Conservation (phyloP, 129 eudicot genomes). For the Pittosporum tobira region DNA sequence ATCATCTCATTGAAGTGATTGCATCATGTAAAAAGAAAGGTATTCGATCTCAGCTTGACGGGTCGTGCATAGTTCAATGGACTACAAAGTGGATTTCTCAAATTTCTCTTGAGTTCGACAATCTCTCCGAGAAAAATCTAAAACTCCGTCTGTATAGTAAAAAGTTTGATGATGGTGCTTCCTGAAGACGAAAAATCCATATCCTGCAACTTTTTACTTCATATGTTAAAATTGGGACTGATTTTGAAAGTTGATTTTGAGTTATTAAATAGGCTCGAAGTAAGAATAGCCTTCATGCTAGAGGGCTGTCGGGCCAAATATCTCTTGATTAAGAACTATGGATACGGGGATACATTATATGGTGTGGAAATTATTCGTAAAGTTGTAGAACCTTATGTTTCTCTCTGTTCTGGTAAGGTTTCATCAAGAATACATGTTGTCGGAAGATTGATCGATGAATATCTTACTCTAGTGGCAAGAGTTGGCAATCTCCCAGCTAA, state of each 20-base stretch:
- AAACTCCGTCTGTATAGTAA: conserved; percentile 6
- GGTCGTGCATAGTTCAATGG: conserved; percentile 31
- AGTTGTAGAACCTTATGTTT: conserved; percentile 21
- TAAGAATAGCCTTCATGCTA: conserved; percentile 18
- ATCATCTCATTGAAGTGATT: conserved; percentile 32
- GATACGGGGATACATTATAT: conserved; percentile 1
- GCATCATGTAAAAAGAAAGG: conserved; percentile 22
- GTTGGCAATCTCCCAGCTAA: conserved; percentile 13
- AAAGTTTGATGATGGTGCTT: conserved; percentile 17
- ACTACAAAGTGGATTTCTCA: conserved; percentile 25
- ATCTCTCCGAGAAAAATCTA: conserved; percentile 7
- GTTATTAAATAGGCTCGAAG: conserved; percentile 11
- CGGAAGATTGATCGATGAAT: conserved; percentile 28
- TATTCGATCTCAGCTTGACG: conserved; percentile 13
- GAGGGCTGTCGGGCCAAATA: conserved; percentile 12
- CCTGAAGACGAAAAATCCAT: conserved; percentile 21
- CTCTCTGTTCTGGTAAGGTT: neutral
- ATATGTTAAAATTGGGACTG: conserved; percentile 21
- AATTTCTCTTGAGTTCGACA: conserved; percentile 8
- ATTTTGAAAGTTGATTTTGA: conserved; percentile 15
- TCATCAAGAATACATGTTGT: conserved; percentile 6
- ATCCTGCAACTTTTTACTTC: conserved; percentile 23
- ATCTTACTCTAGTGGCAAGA: conserved; percentile 20
- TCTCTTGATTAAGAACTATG: conserved; percentile 20
- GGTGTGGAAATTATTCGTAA: conserved; percentile 18